phyloP scores from a whole-genome alignment of 2,329 filamentous ascomycete genomes.

The Ophiostoma triangulosporum region DNA sequence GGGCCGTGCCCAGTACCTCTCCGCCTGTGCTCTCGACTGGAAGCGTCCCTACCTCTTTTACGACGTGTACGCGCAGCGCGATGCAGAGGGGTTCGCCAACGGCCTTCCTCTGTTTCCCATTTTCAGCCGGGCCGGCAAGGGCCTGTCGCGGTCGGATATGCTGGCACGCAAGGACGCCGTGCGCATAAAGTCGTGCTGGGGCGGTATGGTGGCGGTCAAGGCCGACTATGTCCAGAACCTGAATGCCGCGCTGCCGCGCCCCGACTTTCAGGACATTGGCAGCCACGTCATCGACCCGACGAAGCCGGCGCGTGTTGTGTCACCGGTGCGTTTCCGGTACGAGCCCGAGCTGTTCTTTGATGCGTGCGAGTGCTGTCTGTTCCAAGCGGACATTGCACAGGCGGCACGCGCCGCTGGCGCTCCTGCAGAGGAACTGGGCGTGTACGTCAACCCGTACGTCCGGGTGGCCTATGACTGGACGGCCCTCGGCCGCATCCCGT shows the following conservation, averaged over 20 bases:
- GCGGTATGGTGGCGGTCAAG: constrained; percentile 59
- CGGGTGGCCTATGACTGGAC: constrained; percentile 52
- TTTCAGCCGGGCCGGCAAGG: constrained; percentile 41
- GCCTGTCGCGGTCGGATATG: constrained; percentile 47
- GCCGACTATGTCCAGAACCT: constrained; percentile 42
- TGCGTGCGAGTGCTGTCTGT: constrained; percentile 50
- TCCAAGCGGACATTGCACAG: constrained; percentile 33
- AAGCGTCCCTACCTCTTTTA: constrained; percentile 55
- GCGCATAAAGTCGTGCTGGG: constrained; percentile 61
- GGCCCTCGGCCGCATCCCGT: constrained; percentile 43
- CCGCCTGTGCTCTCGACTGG: constrained; percentile 60
- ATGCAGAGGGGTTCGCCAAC: constrained; percentile 48
- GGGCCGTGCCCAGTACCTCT: constrained; percentile 45
- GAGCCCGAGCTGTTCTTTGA: constrained; percentile 48
- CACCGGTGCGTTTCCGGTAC: constrained; percentile 41
- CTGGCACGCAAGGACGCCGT: constrained; percentile 49
- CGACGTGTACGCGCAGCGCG: constrained; percentile 60
- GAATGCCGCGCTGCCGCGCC: constrained; percentile 18
- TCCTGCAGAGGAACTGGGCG: constrained; percentile 33
- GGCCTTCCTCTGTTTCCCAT: constrained; percentile 56
- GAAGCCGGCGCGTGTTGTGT: constrained; percentile 18
- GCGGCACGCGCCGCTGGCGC: constrained; percentile 24
- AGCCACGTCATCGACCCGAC: constrained; percentile 24
- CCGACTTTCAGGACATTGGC: constrained; percentile 22
- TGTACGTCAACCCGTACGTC: constrained; percentile 64